Conservation (phyloP, 2,329 filamentous ascomycete genomes). For the Lachnellula suecica region DNA sequence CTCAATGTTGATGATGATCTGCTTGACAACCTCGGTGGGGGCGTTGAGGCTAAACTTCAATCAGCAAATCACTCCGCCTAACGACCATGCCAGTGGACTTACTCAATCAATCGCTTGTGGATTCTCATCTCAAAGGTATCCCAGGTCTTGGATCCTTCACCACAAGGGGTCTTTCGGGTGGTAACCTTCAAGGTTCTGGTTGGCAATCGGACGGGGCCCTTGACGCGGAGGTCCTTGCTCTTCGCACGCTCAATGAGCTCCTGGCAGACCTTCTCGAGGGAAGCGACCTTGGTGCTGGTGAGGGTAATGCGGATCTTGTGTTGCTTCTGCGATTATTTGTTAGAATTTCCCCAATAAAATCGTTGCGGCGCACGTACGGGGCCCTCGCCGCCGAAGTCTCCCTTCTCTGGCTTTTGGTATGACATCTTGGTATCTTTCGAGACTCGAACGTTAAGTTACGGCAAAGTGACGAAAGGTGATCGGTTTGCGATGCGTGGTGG, state of each 20-base stretch:
- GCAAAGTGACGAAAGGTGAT: slow-evolving; percentile 76
- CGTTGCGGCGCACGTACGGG: slow-evolving; percentile 55
- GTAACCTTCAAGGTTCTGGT: slow-evolving; percentile 85
- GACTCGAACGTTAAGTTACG: slow-evolving; percentile 77
- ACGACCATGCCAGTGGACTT: slow-evolving; percentile 37
- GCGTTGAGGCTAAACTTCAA: slow-evolving; percentile 70
- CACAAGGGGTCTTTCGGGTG: slow-evolving; percentile 95
- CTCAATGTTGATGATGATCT: slow-evolving; percentile 96
- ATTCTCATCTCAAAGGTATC: slow-evolving; percentile 99
- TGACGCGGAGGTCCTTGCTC: slow-evolving; percentile 96
- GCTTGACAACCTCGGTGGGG: slow-evolving; percentile 96
- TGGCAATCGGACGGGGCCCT: slow-evolving; percentile 95
- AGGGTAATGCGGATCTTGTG: slow-evolving; percentile 99
- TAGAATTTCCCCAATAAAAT: slow-evolving; percentile 7
- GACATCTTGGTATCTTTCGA: slow-evolving; percentile 71
- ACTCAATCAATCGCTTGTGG: slow-evolving; percentile 97
- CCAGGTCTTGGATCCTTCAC: slow-evolving; percentile 99
- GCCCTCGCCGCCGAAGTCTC: slow-evolving; percentile 73
- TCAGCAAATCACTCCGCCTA: slow-evolving; percentile 17
- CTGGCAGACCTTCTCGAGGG: slow-evolving; percentile 96
- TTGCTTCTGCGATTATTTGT: slow-evolving; percentile 62
- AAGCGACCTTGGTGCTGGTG: slow-evolving; percentile 89
- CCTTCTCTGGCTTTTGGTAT: slow-evolving; percentile 94
- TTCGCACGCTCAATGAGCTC: slow-evolving; percentile 99
- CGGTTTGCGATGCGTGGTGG: slow-evolving; percentile 3